Evolutionary conservation across 495 filamentous ascomycete genomes (phyloP), one percentile per base, ranked within the genome.

Genomic region (Letharia lupina): DNA sequence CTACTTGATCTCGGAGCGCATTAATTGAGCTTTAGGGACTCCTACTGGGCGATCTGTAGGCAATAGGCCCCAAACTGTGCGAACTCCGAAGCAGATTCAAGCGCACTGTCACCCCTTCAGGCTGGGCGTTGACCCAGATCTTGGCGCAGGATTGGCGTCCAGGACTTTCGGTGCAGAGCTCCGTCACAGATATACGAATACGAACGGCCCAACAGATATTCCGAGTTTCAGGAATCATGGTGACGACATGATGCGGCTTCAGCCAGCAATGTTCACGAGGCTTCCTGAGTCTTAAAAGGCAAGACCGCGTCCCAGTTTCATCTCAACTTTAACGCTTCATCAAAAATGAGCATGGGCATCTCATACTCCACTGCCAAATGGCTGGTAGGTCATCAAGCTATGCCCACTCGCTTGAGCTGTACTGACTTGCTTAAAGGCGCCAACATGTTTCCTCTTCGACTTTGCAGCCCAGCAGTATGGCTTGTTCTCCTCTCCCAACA

Each of bases 401-500:
- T 50, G 7, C 12, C 6, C 2, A 41, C 44, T 20, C 31, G 20
- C 31, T 41, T 37, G 41, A 33, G 10, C 39, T 57, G 4, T 16
- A 16, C 15, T 61, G 16, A 47, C 61, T 33, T 41, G 33, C 31
- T 39, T n/a, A 15, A 13, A 69, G 64, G 79, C 81, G 23, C 80
- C 80, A n/a, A 69, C 77, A 52, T 78, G 75, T 62, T 82, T 81
- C 69, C 35, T 75, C 42, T 74, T 77, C 69, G 77, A 81, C 73
- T 79, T 81, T 68, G 75, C 77, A 20, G 73, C 74, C 2, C 79
- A 82, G 67, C 77, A 79, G 69, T 80, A 80, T 70, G 79, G 79
- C 66, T 75, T 82, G 67, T 70, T 77, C 35, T 73, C 73, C 41
- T 70, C 65, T 4, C 81, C 81, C 12, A 81, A 78, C 68, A 83